Percentiles rank a stretch among this genome's conserved stretches.
These are phyloP conservation scores for Marvania coccoides DNA, from an alignment of 139 green algal genomes.

Conservation along the genomic window DNA sequence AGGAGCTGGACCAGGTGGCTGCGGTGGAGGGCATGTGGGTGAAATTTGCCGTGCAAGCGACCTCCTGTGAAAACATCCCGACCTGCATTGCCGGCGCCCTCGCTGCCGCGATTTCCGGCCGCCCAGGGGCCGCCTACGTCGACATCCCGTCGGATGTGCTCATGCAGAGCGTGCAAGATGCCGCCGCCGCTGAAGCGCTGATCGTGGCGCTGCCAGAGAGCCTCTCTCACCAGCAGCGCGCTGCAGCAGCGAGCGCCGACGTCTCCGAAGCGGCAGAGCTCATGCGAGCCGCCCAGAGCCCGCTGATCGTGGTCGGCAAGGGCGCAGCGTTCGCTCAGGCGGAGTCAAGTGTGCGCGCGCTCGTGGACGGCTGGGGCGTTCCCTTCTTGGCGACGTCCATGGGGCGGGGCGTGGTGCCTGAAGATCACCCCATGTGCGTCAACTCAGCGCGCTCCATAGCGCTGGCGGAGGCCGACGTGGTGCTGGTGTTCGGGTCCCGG, in stretches of 20 bases:
- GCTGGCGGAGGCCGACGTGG: slow-evolving; percentile 58
- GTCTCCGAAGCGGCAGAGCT: not conserved
- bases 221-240: not conserved
- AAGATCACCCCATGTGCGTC: slow-evolving; percentile 40
- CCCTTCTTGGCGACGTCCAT: slow-evolving; percentile 69
- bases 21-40: slow-evolving; percentile 42
- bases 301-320: slow-evolving; percentile 69
- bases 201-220: not conserved
- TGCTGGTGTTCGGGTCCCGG: slow-evolving; percentile 54
- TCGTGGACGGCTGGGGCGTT: slow-evolving; percentile 44
- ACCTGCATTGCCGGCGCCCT: slow-evolving; percentile 26
- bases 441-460: slow-evolving; percentile 58
- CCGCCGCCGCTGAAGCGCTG: not conserved
- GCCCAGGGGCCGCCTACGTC: slow-evolving; percentile 63
- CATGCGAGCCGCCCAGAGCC: slow-evolving; percentile 15
- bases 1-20: slow-evolving; percentile 74
- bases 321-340: slow-evolving; percentile 45
- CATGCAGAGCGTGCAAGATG: slow-evolving; percentile 3
- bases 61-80: slow-evolving; percentile 23
- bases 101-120: slow-evolving; percentile 32
- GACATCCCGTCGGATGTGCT: slow-evolving; percentile 70
- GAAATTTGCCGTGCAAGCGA: slow-evolving; percentile 38
- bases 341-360: slow-evolving; percentile 29
- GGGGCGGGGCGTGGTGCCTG: slow-evolving; percentile 68
- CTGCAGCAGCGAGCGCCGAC: not conserved